Conservation (phyloP, 139 green algal genomes). For the Monoraphidium neglectum region DNA sequence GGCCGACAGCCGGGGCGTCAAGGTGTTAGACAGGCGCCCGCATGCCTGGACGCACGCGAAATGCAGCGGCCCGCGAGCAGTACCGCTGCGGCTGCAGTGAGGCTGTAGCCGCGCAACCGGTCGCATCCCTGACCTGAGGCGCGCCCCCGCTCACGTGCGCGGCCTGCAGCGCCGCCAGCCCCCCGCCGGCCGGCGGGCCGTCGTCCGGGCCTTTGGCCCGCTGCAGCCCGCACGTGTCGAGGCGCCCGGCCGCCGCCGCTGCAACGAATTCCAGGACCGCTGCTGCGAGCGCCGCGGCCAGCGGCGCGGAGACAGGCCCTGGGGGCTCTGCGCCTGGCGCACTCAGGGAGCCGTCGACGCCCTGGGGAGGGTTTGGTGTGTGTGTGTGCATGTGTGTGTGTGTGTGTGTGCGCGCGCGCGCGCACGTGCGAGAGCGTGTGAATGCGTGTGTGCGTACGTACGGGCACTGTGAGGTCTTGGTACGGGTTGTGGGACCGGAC, state of each 20-base stretch:
- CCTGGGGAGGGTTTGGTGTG: background rate
- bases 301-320: background rate
- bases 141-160: too few relatives aligned
- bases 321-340: background rate
- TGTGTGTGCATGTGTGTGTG: background rate
- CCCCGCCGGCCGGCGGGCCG: background rate
- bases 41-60: too few relatives aligned
- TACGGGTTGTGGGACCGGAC: background rate
- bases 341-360: constrained; percentile 19
- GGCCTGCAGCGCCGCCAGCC: background rate
- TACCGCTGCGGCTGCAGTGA: too few relatives aligned
- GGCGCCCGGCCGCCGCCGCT: background rate
- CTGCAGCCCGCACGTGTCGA: constrained; percentile 29
- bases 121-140: too few relatives aligned
- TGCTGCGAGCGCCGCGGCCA: constrained; percentile 12
- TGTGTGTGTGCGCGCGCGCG: background rate
- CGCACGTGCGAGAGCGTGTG: background rate
- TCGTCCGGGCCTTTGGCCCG: constrained; percentile 4
- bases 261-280: too few relatives aligned
- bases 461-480: constrained; percentile 9
- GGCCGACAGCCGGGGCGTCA: background rate
- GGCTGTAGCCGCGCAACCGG: too few relatives aligned
- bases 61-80: too few relatives aligned
- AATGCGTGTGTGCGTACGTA: constrained; percentile 4
- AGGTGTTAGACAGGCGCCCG: too few relatives aligned